Evolutionary conservation across 768 basidiomycete species (phyloP), one percentile per base, ranked within the genome.

Genomic region (Infundibulicybe gibba): DNA sequence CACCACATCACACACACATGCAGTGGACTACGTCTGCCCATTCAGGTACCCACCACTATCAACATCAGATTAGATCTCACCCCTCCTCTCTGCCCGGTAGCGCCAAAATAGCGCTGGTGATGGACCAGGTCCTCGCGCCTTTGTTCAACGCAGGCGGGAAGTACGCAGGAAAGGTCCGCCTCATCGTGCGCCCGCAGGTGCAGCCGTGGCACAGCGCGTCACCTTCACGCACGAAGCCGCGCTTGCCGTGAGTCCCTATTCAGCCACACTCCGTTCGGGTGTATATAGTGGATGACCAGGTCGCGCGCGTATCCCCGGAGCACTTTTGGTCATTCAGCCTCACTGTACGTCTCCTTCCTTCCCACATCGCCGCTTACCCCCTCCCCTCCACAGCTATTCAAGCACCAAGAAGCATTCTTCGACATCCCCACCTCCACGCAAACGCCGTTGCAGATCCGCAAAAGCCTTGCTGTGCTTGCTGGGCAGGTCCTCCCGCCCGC

Each of bases 21-120:
- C 52, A 90, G 88, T 91, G 68, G 91, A 92, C 64, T 91, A 88
- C 62, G 87, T 90, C 55, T 94, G 90, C 55, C 90, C 90, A 1
- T 92, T 71, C 74, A 89, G 85, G 85, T 83, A 45, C n/a, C 9
- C 6, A 41, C 30, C 11, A 16, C 43, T 30, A 8, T 32, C n/a
- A 14, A 34, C 21, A 31, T 48, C 5, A n/a, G n/a, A 34, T 10
- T 5, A 3, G 1, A 15, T 9, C 25, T 33, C 39, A n/a, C 25
- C 16, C 10, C 30, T 44, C 31, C 45, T 10, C 12, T 21, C 40
- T 33, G n/a, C n/a, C n/a, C 8, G 13, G 34, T 50, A 85, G 85
- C 52, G 79, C 78, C 12, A 88, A 86, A 63, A 56, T 87, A 40
- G 69, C 81, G 9, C 64, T 72, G 21, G 71, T 76, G 16, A 76